Percentiles rank a stretch among this genome's conserved stretches.
These are phyloP conservation scores for Phaseolus lunatus DNA, from an alignment of 306 rosid species.

Conservation along the genomic window DNA sequence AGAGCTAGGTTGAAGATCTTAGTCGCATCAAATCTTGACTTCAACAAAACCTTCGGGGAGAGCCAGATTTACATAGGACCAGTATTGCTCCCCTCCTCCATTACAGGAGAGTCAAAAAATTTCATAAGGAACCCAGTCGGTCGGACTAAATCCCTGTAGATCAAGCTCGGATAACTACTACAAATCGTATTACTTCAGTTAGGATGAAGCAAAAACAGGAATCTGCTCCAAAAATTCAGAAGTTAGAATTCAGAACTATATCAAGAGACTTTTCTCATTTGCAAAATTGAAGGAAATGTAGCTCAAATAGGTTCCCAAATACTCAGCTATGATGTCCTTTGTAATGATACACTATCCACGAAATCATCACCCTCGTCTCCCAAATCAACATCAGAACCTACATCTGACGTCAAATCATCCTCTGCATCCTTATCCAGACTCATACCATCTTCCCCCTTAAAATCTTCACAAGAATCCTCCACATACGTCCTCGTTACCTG, in stretches of 20 bases:
- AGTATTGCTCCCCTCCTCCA: slow-evolving; percentile 12
- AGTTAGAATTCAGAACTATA: slow-evolving; percentile 6
- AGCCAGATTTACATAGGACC: not conserved
- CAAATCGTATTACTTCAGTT: not conserved
- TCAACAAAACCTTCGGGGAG: not conserved
- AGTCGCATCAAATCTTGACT: not conserved
- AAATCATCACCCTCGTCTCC: slow-evolving; percentile 52
- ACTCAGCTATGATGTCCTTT: slow-evolving; percentile 44
- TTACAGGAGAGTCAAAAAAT: not conserved
- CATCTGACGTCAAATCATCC: slow-evolving; percentile 47
- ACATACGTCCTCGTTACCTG: slow-evolving; percentile 50
- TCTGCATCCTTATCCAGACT: slow-evolving; percentile 43
- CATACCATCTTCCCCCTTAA: slow-evolving; percentile 39
- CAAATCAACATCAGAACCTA: slow-evolving; percentile 58
- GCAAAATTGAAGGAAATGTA: slow-evolving; percentile 11
- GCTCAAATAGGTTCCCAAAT: not conserved
- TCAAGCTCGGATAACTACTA: not conserved
- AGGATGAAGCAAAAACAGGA: slow-evolving; percentile 23
- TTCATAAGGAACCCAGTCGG: slow-evolving; percentile 9
- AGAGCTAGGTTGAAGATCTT: slow-evolving; percentile 2
- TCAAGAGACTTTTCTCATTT: slow-evolving; percentile 22
- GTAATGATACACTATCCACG: slow-evolving; percentile 42
- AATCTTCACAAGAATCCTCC: slow-evolving; percentile 52
- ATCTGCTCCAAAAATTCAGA: slow-evolving; percentile 14
- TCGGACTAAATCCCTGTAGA: not conserved